phyloP scores from a whole-genome alignment of 164 flowering plant genomes.

The Piper betle region DNA sequence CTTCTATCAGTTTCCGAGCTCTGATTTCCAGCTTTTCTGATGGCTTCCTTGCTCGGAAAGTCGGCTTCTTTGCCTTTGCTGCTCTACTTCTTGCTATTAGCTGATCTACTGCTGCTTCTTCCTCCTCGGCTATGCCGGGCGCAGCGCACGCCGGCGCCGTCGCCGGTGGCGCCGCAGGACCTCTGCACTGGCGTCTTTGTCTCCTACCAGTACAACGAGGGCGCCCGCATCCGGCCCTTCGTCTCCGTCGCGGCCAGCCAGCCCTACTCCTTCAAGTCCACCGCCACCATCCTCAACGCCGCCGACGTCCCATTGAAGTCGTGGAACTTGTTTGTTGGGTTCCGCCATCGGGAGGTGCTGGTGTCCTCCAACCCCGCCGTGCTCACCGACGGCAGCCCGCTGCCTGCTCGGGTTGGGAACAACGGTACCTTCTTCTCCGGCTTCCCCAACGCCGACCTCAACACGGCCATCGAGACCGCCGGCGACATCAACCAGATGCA shows the following conservation, averaged over 20 bases:
- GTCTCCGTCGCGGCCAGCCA: slow-evolving; percentile 59
- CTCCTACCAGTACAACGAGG: slow-evolving; percentile 26
- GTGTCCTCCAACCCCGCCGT: slow-evolving; percentile 72
- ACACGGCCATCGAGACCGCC: slow-evolving; percentile 74
- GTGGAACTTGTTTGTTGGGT: slow-evolving; percentile 61
- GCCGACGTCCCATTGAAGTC: slow-evolving; percentile 44
- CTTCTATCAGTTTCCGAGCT: no score
- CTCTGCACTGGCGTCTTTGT: slow-evolving; percentile 59
- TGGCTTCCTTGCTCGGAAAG: no score
- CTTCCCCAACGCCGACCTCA: slow-evolving; percentile 55
- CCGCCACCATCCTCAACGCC: slow-evolving; percentile 39
- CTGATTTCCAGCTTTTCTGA: no score
- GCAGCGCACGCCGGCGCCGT: slow-evolving; percentile 19
- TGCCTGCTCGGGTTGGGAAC: slow-evolving; percentile 56
- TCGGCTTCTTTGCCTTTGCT: no score
- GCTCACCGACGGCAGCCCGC: slow-evolving; percentile 43
- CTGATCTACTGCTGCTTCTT: background rate
- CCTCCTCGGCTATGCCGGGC: slow-evolving; percentile 6
- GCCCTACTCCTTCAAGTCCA: slow-evolving; percentile 68
- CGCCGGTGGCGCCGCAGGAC: slow-evolving; percentile 23
- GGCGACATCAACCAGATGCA: slow-evolving; percentile 65
- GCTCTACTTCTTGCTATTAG: no score
- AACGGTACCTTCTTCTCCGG: slow-evolving; percentile 63
- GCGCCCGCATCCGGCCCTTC: slow-evolving; percentile 32
- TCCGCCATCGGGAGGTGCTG: slow-evolving; percentile 37